phyloP scores from a whole-genome alignment of 2,329 filamentous ascomycete genomes.

The Apiospora sp. region DNA sequence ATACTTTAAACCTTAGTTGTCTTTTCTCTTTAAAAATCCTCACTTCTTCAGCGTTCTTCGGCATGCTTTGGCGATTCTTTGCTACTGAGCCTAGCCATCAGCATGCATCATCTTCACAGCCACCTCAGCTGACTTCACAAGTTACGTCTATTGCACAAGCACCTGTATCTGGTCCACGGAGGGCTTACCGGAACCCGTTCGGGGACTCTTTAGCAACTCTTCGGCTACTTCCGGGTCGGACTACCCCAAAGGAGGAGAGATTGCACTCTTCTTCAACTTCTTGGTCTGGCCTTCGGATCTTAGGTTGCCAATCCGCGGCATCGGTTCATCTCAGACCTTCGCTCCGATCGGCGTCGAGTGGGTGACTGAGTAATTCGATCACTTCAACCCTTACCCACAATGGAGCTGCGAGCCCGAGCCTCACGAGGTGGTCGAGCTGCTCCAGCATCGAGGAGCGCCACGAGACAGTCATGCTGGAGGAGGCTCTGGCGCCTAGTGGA shows the following conservation, averaged over 20 bases:
- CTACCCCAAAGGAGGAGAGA: too few relatives aligned
- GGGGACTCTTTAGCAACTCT: too few relatives aligned
- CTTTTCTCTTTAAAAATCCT: too few relatives aligned
- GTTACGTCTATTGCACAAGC: neutral
- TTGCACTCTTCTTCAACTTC: too few relatives aligned
- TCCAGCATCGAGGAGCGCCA: conserved; percentile 26
- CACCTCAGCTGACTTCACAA: neutral
- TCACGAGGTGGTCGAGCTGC: conserved; percentile 34
- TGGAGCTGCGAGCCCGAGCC: conserved; percentile 36
- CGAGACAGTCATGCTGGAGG: too few relatives aligned
- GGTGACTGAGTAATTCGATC: neutral
- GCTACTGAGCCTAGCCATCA: too few relatives aligned
- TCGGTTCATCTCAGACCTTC: neutral
- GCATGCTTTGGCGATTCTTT: neutral
- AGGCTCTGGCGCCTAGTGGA: too few relatives aligned
- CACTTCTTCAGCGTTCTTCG: too few relatives aligned
- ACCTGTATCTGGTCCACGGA: neutral
- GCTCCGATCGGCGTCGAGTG: neutral
- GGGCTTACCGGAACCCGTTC: neutral
- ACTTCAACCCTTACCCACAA: neutral
- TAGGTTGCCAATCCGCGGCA: neutral
- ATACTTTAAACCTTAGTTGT: too few relatives aligned
- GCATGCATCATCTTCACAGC: neutral
- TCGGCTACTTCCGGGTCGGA: too few relatives aligned
- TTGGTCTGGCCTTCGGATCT: too few relatives aligned